Percentiles rank a stretch among this genome's conserved stretches.
Evolutionary conservation across 768 basidiomycete species (phyloP).

Genomic region (Suillus placidus): DNA sequence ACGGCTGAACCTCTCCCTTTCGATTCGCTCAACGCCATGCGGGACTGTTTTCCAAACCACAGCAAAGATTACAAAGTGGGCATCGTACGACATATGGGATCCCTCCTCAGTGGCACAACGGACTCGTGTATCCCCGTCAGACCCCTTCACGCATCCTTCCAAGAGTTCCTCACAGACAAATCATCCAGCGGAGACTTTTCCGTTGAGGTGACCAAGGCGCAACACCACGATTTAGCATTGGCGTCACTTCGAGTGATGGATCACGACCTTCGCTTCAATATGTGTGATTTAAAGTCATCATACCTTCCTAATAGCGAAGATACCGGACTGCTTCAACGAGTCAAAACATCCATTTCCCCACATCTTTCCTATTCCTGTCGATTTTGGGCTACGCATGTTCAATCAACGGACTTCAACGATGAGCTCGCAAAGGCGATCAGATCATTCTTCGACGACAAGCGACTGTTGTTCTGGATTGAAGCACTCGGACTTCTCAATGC

Average conservation of each 20-base stretch:
- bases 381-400: not conserved
- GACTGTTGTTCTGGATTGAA: not conserved
- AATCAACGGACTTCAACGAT: too few relatives aligned
- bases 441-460: not conserved
- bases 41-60: not conserved
- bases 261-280: constrained; percentile 36
- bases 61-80: not conserved
- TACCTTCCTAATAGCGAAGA: constrained; percentile 32
- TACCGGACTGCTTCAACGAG: not conserved
- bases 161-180: constrained; percentile 25
- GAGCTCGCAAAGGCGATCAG: not conserved
- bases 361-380: not conserved
- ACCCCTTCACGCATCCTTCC: constrained; percentile 21
- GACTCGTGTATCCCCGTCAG: not conserved
- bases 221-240: not conserved
- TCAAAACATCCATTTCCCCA: not conserved
- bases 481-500: not conserved
- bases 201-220: constrained; percentile 6
- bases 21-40: not conserved
- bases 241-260: constrained; percentile 32
- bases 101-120: constrained; percentile 9
- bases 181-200: constrained; percentile 17
- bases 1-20: not conserved
- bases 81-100: not conserved
- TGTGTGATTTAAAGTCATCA: constrained; percentile 36